Percentiles rank a stretch among this genome's conserved stretches.
phyloP scores from a whole-genome alignment of 192 early-diverging fungal species.

The Dimargaris cristalligena region DNA sequence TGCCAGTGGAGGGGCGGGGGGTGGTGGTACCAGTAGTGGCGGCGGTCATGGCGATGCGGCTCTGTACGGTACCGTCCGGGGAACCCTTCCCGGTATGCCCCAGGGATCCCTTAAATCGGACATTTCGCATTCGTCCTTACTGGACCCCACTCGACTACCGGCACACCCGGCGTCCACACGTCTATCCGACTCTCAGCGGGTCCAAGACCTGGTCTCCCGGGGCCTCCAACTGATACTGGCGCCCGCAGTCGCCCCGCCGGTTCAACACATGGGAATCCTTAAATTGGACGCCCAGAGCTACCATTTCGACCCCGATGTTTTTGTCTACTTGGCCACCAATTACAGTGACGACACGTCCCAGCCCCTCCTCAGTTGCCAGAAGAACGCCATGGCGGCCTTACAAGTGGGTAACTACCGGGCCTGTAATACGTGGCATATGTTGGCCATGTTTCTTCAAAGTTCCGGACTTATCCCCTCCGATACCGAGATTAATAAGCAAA shows the following conservation, averaged over 20 bases:
- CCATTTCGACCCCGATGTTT: conserved; percentile 21
- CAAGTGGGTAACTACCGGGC: conserved; percentile 7
- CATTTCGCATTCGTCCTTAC: too few relatives aligned
- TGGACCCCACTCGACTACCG: too few relatives aligned
- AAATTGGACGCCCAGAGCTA: conserved; percentile 15
- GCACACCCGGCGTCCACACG: too few relatives aligned
- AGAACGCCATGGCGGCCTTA: conserved; percentile 4
- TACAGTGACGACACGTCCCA: neutral
- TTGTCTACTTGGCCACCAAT: conserved; percentile 11
- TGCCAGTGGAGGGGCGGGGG: too few relatives aligned
- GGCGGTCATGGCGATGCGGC: too few relatives aligned
- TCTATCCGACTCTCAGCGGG: too few relatives aligned
- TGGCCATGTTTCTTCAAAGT: conserved; percentile 5
- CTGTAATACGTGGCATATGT: conserved; percentile 4
- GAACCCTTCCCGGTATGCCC: too few relatives aligned
- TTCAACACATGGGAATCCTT: conserved; percentile 2
- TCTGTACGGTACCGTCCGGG: too few relatives aligned
- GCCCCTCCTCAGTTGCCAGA: conserved; percentile 5
- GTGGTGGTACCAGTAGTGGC: too few relatives aligned
- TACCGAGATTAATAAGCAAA: neutral
- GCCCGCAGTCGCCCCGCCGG: neutral
- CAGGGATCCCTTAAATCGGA: too few relatives aligned
- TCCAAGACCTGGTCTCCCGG: neutral
- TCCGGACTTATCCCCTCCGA: neutral
- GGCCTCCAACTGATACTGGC: neutral